Conservation (phyloP, 2,329 filamentous ascomycete species). For the Neofusicoccum ribis region DNA sequence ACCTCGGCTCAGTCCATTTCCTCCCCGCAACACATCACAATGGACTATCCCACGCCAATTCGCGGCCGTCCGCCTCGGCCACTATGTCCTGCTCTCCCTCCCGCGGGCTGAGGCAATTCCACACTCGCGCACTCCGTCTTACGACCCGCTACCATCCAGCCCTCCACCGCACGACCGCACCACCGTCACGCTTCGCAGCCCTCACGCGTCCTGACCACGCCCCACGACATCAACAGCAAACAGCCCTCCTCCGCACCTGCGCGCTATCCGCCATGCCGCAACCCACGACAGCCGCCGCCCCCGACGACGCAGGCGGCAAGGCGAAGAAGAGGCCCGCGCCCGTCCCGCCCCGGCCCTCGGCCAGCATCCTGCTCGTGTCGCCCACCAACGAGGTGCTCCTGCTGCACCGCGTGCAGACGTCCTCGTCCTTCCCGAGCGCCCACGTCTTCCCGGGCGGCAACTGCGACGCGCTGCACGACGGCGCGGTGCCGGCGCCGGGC, state of each 20-base stretch:
- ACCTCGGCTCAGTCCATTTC: neutral
- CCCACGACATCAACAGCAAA: constrained; percentile 46
- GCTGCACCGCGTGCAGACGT: constrained; percentile 80
- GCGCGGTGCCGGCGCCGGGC: constrained; percentile 52
- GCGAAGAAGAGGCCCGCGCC: neutral
- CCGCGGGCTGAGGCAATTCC: neutral
- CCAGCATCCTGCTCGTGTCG: constrained; percentile 80
- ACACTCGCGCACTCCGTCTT: neutral
- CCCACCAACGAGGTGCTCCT: constrained; percentile 84
- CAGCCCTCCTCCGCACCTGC: constrained; percentile 74
- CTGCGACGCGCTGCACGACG: constrained; percentile 76
- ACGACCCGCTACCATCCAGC: neutral
- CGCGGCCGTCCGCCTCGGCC: neutral
- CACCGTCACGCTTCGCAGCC: neutral
- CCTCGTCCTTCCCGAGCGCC: constrained; percentile 81
- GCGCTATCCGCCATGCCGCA: neutral
- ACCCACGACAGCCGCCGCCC: neutral
- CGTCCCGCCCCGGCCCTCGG: constrained; percentile 4
- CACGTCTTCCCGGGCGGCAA: constrained; percentile 96
- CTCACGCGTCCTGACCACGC: neutral
- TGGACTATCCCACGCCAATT: neutral
- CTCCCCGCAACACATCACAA: constrained; percentile 11
- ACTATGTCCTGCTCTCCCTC: neutral
- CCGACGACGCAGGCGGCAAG: neutral
- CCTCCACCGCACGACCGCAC: neutral